Base-by-base conservation (phyloP, 2,329 filamentous ascomycete species). In the Venturia aucupariae region DNA sequence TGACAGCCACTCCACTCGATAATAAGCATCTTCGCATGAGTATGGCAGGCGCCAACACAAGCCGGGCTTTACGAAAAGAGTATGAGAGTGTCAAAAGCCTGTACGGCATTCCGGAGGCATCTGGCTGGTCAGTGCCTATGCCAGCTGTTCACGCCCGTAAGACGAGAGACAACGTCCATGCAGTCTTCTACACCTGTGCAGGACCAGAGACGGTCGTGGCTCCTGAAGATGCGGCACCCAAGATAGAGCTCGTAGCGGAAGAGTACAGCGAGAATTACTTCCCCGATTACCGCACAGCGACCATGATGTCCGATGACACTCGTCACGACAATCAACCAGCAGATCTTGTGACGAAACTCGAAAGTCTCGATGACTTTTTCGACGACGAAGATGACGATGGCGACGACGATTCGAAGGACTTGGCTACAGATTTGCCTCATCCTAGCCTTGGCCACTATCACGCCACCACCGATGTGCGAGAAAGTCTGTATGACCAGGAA, bases 21-120 rank as follows among this genome's bases (percentile, higher is more conserved):
- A 91, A 90, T 70, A 91, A 97, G 70, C 92, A 97, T 72, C 79
- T 99, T 65, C 86, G 94, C 46, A 99, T 99, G 95, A 97, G 93
- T 75, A 97, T 99, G 91, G 92, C 92, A 5, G 88, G 90, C 15
- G 87, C 90, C 0, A 91, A 92, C 2, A 94, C 92, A 0, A 80
- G 74, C 64, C 89, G 90, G 69, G 86, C 89, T 0, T 89, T 94
- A 61, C 87, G 90, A 60, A 97, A 97, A 73, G 92, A 97, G 75
- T 97, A 96, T 70, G 93, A 96, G 72, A 87, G 90, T 27, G 96
- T 91, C 0, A 90, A 96, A 73, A 97, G 92, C 71, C 78, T 99
- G 41, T 99, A 97, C 73, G 95, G 95, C 35, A 97, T 99, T 65
- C 94, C 94, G 0, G 93, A 97, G 73, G 88, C 92, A 27, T 94